Conservation (phyloP, 1,284 basidiomycete genomes). For the Garcileccinum viscosum region DNA sequence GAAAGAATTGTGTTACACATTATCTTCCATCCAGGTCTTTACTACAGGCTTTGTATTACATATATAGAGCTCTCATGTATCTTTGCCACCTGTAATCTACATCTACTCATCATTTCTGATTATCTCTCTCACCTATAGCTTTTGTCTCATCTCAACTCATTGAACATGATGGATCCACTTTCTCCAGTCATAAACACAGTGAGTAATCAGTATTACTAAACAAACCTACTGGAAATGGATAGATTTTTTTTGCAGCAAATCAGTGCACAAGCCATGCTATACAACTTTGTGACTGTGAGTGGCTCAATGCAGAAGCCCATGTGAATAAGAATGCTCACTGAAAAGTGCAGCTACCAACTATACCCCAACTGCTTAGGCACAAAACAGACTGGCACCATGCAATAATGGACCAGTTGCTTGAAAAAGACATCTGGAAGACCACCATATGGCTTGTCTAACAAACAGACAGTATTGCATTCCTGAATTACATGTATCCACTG, state of each 20-base stretch:
- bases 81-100: neutral
- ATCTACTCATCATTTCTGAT: neutral
- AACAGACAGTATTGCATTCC: neutral
- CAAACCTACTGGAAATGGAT: neutral
- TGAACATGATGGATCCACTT: neutral
- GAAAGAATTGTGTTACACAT: conserved; percentile 1
- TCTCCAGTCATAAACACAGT: neutral
- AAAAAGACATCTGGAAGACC: neutral
- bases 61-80: neutral
- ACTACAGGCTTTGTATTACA: neutral
- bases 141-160: neutral
- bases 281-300: conserved; percentile 2
- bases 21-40: neutral
- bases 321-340: neutral
- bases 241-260: neutral
- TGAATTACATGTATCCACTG: neutral
- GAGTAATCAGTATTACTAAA: neutral
- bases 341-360: neutral
- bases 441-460: neutral
- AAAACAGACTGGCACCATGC: conserved; percentile 1
- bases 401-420: neutral
- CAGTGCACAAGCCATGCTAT: neutral
- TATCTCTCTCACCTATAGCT: neutral
- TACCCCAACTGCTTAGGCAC: neutral
- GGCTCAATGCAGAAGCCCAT: neutral